Conservation (phyloP, 148 eudicot species). For the Talinum fruticosum region DNA sequence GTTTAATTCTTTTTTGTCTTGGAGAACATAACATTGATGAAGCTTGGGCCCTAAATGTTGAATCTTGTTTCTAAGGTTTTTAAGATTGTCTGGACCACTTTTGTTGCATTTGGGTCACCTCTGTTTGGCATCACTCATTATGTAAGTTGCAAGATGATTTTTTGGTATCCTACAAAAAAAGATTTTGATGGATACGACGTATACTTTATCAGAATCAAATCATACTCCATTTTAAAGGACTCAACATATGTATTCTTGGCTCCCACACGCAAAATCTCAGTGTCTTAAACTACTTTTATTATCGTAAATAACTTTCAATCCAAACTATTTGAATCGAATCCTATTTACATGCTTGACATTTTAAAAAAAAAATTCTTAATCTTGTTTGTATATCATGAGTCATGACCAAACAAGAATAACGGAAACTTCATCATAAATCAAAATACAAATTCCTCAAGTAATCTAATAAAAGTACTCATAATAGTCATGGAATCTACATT, state of each 20-base stretch:
- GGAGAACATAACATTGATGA: neutral
- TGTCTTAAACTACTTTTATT: neutral
- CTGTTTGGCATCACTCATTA: too few species aligned
- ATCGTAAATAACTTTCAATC: neutral
- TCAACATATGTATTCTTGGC: neutral
- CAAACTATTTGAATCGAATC: neutral
- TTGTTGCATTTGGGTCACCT: neutral
- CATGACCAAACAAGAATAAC: neutral
- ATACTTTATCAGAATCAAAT: too few species aligned
- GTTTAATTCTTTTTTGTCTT: neutral
- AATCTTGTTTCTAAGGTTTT: neutral
- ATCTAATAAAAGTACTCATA: neutral
- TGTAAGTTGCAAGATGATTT: neutral
- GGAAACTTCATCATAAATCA: neutral
- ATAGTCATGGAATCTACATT: neutral
- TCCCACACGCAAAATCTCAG: neutral
- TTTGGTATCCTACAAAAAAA: neutral
- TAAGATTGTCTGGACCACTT: neutral
- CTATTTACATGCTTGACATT: too few species aligned
- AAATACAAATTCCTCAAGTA: neutral
- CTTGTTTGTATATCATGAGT: too few species aligned
- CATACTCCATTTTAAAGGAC: neutral
- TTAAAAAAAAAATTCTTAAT: too few species aligned
- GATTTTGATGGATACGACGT: neutral
- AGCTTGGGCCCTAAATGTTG: neutral